A percentile compares a stretch with the other conserved stretches of the same genome.
Evolutionary conservation across 2,329 filamentous ascomycete species (phyloP).

Genomic region (Fusarium staphyleae): DNA sequence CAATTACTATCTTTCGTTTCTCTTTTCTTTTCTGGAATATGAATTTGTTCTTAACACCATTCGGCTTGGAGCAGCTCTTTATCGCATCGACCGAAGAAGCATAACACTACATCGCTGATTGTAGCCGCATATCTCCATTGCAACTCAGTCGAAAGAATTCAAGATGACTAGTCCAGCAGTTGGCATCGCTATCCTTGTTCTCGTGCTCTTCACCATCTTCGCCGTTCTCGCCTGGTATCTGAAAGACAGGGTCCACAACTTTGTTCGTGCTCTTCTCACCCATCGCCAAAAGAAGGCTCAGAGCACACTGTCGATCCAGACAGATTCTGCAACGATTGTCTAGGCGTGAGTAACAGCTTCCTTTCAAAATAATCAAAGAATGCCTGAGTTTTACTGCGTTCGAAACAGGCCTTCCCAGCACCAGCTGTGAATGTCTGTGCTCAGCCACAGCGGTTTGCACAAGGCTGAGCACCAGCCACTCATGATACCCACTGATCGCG

Average conservation of each 20-base stretch:
- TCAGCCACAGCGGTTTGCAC: constrained; percentile 34
- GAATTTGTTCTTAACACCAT: no score
- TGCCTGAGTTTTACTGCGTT: no score
- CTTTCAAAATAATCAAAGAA: not conserved
- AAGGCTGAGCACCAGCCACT: constrained; percentile 33
- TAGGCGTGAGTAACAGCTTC: constrained; percentile 12
- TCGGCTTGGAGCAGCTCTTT: no score
- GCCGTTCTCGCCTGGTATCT: constrained; percentile 42
- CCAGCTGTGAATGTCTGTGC: not conserved
- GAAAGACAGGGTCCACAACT: constrained; percentile 42
- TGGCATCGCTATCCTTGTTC: constrained; percentile 44
- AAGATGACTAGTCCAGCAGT: constrained; percentile 42
- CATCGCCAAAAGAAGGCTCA: constrained; percentile 26
- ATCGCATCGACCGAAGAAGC: no score
- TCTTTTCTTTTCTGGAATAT: no score
- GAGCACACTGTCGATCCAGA: constrained; percentile 10
- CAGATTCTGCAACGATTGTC: constrained; percentile 19
- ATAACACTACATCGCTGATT: not conserved
- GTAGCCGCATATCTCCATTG: not conserved
- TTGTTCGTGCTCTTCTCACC: constrained; percentile 40
- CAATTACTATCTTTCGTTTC: not conserved
- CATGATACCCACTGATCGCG: constrained; percentile 13
- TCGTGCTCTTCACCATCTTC: constrained; percentile 43
- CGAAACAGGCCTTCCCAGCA: not conserved
- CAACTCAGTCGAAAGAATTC: not conserved